phyloP scores from a whole-genome alignment of 2,329 filamentous ascomycete species.

The Mycosphaerelloides madeirae region DNA sequence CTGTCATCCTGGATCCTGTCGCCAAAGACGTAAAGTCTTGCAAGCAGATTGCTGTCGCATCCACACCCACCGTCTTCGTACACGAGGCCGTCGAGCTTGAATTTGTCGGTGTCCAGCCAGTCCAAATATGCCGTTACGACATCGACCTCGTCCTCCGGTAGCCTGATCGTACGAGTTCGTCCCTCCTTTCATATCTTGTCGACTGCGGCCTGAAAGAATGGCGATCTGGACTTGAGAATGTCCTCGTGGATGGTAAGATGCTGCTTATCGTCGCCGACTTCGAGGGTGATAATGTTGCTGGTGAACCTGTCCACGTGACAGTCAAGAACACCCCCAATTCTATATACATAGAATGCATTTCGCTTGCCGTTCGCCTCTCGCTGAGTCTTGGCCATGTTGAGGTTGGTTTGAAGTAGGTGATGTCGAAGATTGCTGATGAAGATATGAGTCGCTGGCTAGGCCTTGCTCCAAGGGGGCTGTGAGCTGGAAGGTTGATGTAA shows the following conservation, averaged over 20 bases:
- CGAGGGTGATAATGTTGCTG: slow-evolving; percentile 1
- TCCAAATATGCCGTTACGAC: slow-evolving; percentile 5
- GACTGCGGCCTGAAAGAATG: slow-evolving; percentile 7
- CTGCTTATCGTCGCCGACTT: not conserved
- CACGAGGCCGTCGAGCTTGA: not conserved
- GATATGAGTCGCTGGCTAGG: too few species aligned
- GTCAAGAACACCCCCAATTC: not conserved
- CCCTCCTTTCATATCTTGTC: slow-evolving; percentile 9
- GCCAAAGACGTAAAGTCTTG: slow-evolving; percentile 8
- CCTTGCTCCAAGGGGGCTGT: too few species aligned
- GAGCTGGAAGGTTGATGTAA: too few species aligned
- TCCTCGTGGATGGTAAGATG: slow-evolving; percentile 5
- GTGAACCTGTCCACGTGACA: not conserved
- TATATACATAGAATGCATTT: not conserved
- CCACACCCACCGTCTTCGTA: not conserved
- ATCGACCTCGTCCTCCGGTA: slow-evolving; percentile 3
- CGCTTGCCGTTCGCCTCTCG: not conserved
- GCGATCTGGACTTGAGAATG: not conserved
- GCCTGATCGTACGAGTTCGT: not conserved
- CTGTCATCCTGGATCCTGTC: slow-evolving; percentile 11
- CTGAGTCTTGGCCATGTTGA: not conserved
- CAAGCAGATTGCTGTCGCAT: not conserved
- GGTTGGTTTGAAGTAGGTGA: not conserved
- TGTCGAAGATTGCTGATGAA: not conserved
- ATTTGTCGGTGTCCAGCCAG: slow-evolving; percentile 7